These are phyloP conservation scores for Ambrosiella xylebori DNA, from an alignment of 2,329 filamentous ascomycete genomes.

Conservation along the genomic window DNA sequence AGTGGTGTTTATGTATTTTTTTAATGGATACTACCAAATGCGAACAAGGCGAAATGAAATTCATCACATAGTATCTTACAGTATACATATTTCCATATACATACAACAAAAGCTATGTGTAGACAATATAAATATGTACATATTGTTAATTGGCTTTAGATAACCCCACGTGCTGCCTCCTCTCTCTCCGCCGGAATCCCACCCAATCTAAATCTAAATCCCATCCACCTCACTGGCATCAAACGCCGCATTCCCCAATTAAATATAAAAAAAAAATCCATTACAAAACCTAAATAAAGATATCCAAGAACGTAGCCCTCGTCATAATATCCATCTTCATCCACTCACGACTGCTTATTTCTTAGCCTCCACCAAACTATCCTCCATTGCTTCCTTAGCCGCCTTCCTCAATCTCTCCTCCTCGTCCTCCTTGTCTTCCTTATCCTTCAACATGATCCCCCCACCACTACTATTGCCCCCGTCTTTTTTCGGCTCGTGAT, in stretches of 20 bases:
- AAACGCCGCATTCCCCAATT: not conserved
- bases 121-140: too few species aligned
- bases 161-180: not conserved
- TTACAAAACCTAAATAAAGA: not conserved
- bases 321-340: not conserved
- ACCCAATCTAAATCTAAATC: not conserved
- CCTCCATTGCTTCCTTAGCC: constrained; percentile 43
- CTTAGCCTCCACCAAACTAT: constrained; percentile 32
- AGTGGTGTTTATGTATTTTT: too few species aligned
- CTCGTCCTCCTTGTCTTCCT: constrained; percentile 34
- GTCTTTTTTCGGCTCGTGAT: constrained; percentile 21
- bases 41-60: too few species aligned
- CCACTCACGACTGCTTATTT: not conserved
- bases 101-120: too few species aligned
- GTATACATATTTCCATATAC: too few species aligned
- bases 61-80: too few species aligned
- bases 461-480: not conserved
- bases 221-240: not conserved
- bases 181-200: not conserved
- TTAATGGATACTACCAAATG: too few species aligned
- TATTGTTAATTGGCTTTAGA: not conserved
- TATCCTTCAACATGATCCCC: constrained; percentile 33
- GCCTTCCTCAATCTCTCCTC: constrained; percentile 47
- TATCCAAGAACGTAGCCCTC: not conserved
- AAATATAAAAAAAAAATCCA: not conserved